Percentiles rank a stretch among this genome's conserved stretches.
Conservation (phyloP, 2,329 filamentous ascomycete species). For the Sporothrix brunneoviolacea region DNA sequence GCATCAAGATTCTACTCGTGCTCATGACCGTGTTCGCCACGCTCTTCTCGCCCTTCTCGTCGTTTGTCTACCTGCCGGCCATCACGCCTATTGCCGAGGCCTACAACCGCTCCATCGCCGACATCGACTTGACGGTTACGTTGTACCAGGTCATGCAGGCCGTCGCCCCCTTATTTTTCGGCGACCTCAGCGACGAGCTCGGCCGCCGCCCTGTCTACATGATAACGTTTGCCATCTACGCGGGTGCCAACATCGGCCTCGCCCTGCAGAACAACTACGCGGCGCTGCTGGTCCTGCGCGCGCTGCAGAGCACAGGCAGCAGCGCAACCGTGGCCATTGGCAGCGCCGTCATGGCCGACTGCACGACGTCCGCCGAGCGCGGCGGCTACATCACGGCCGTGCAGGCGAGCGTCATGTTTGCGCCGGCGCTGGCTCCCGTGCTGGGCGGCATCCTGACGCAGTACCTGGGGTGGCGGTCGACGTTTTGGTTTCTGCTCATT, state of each 20-base stretch:
- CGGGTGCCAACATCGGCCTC: slow-evolving; percentile 39
- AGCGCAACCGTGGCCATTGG: slow-evolving; percentile 48
- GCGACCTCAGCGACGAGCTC: slow-evolving; percentile 41
- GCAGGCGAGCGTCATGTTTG: slow-evolving; percentile 37
- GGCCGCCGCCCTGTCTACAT: slow-evolving; percentile 44
- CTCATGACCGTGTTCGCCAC: slow-evolving; percentile 24
- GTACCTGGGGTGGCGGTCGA: slow-evolving; percentile 45
- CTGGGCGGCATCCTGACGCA: slow-evolving; percentile 46
- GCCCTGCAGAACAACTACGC: slow-evolving; percentile 36
- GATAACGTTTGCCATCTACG: slow-evolving; percentile 39
- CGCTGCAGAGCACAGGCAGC: slow-evolving; percentile 45
- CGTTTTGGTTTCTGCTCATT: slow-evolving; percentile 52
- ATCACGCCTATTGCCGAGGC: slow-evolving; percentile 34
- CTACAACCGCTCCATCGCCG: slow-evolving; percentile 27
- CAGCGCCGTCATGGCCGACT: slow-evolving; percentile 42
- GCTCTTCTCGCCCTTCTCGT: slow-evolving; percentile 27
- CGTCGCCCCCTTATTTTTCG: slow-evolving; percentile 43
- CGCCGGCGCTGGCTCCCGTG: slow-evolving; percentile 38
- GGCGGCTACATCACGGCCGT: slow-evolving; percentile 46
- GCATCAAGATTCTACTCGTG: slow-evolving; percentile 24
- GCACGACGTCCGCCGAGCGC: slow-evolving; percentile 47
- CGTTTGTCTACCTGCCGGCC: slow-evolving; percentile 40
- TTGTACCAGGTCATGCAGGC: slow-evolving; percentile 46
- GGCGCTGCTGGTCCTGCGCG: slow-evolving; percentile 41
- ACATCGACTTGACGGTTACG: slow-evolving; percentile 37